Conservation (phyloP, 208 protist genomes). For the Trypanosoma mega region DNA sequence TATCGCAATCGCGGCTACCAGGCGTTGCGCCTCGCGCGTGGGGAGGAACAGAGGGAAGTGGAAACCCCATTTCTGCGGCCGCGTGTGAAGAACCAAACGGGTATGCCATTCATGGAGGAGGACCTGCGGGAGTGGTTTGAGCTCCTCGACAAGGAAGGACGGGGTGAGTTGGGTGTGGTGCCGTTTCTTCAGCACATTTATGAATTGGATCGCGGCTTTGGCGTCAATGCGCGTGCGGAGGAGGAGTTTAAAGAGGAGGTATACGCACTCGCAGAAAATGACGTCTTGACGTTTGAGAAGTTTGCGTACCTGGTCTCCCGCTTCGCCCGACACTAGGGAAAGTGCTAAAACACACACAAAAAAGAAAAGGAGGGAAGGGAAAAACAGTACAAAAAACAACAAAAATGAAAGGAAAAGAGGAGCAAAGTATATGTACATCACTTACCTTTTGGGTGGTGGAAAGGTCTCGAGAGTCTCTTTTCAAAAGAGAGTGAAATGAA, state of each 20-base stretch:
- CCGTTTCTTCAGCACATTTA: constrained; percentile 46
- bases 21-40: constrained; percentile 60
- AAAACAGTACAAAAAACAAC: no score
- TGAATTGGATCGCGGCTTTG: constrained; percentile 63
- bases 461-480: background rate
- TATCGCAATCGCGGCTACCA: constrained; percentile 78
- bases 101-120: constrained; percentile 56
- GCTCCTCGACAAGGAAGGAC: constrained; percentile 35
- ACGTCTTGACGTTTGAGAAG: constrained; percentile 63
- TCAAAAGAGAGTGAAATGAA: background rate
- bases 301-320: constrained; percentile 78
- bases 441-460: constrained; percentile 1
- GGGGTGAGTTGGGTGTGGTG: constrained; percentile 35
- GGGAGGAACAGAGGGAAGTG: constrained; percentile 36
- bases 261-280: constrained; percentile 42
- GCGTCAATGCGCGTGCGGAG: constrained; percentile 42
- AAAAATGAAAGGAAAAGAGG: constrained; percentile 3
- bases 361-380: background rate
- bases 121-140: constrained; percentile 74
- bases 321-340: constrained; percentile 44
- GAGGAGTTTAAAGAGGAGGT: constrained; percentile 39
- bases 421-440: constrained; percentile 19
- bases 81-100: constrained; percentile 49
- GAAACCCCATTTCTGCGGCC: constrained; percentile 22
- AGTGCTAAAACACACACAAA: background rate